These are phyloP conservation scores for Crotalaria pallida DNA, from an alignment of 306 rosid genomes.

Conservation along the genomic window DNA sequence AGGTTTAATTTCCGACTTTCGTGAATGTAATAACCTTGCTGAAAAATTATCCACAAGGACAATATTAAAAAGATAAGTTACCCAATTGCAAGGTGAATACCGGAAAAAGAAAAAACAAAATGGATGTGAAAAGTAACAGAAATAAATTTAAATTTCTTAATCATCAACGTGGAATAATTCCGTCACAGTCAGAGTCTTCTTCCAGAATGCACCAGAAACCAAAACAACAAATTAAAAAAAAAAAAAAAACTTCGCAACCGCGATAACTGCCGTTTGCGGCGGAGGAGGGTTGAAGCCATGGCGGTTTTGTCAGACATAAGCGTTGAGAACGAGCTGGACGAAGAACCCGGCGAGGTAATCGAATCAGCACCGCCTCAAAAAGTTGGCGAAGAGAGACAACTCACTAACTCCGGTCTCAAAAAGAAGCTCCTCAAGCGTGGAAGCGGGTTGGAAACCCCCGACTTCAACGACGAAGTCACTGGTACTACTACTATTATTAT, in stretches of 20 bases:
- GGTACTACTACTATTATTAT: too few relatives aligned
- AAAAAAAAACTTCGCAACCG: background rate
- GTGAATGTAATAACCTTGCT: too few relatives aligned
- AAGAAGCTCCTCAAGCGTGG: constrained; percentile 60
- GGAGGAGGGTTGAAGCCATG: constrained; percentile 28
- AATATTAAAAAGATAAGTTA: too few relatives aligned
- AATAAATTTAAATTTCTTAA: too few relatives aligned
- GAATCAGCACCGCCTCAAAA: constrained; percentile 66
- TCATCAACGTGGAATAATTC: too few relatives aligned
- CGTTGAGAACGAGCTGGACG: constrained; percentile 44
- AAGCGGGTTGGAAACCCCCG: constrained; percentile 55
- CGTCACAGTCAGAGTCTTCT: too few relatives aligned
- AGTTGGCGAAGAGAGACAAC: constrained; percentile 62
- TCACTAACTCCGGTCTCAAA: constrained; percentile 26
- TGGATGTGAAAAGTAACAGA: too few relatives aligned
- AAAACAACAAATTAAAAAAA: background rate
- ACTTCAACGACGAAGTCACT: constrained; percentile 48
- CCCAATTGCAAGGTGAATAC: too few relatives aligned
- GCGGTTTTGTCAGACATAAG: constrained; percentile 26
- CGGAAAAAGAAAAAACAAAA: too few relatives aligned
- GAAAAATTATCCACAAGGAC: too few relatives aligned
- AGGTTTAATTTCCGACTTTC: too few relatives aligned
- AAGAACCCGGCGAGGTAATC: constrained; percentile 73
- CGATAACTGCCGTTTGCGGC: background rate
- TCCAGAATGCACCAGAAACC: too few relatives aligned